phyloP scores from a whole-genome alignment of 345 rosid genomes.

The Linum trigynum region DNA sequence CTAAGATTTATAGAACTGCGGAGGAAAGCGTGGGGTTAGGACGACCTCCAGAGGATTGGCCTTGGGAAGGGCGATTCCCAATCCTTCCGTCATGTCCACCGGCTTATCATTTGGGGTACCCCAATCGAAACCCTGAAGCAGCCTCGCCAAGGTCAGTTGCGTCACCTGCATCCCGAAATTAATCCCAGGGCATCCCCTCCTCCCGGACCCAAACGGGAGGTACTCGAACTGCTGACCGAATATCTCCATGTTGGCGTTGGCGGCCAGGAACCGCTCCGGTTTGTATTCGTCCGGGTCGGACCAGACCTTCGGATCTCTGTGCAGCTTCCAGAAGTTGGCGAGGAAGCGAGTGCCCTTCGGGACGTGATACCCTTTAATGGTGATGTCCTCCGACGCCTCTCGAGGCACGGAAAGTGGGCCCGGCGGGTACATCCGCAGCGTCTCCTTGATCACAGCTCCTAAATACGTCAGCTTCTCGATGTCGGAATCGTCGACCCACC shows the following conservation, averaged over 20 bases:
- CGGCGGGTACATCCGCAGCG: constrained; percentile 29
- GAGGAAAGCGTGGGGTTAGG: constrained; percentile 20
- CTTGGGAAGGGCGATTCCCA: constrained; percentile 26
- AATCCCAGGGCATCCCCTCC: constrained; percentile 29
- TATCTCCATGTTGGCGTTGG: constrained; percentile 14
- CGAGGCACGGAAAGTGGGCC: constrained; percentile 23
- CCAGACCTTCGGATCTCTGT: constrained; percentile 29
- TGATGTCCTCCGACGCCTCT: constrained; percentile 25
- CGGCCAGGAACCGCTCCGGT: constrained; percentile 33
- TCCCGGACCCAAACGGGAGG: constrained; percentile 28
- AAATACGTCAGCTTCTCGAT: constrained; percentile 9
- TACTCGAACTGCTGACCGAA: constrained; percentile 28
- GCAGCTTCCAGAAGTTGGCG: constrained; percentile 26
- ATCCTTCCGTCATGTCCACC: constrained; percentile 29
- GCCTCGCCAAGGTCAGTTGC: constrained; percentile 29
- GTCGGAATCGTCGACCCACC: constrained; percentile 15
- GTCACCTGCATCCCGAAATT: constrained; percentile 25
- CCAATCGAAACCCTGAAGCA: constrained; percentile 30
- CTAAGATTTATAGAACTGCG: background rate
- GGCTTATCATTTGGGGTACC: constrained; percentile 14
- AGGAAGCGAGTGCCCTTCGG: constrained; percentile 29
- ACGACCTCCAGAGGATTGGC: constrained; percentile 35
- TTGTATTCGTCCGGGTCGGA: constrained; percentile 15
- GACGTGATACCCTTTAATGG: constrained; percentile 19
- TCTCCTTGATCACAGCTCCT: constrained; percentile 30